phyloP scores from a whole-genome alignment of 129 eudicot species.

The Cynara cardunculus region DNA sequence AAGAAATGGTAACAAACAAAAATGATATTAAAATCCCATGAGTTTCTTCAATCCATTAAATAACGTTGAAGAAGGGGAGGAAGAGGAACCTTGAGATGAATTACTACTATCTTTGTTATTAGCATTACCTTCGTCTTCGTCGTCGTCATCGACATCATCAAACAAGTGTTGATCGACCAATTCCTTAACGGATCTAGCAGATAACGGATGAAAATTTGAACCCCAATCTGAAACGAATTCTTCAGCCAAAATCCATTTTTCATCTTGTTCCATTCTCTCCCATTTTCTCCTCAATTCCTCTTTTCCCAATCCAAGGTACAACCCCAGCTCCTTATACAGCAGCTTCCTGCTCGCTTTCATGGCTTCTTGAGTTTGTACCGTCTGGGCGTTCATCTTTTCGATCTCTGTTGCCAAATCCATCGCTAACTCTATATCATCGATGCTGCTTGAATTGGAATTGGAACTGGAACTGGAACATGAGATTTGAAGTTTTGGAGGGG shows the following conservation, averaged over 20 bases:
- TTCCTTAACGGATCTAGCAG: constrained; percentile 60
- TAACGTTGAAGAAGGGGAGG: constrained; percentile 14
- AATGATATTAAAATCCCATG: constrained; percentile 27
- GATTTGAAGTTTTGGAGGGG: constrained; percentile 19
- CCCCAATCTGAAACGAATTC: constrained; percentile 69
- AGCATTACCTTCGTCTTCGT: not conserved
- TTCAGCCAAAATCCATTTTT: constrained; percentile 48
- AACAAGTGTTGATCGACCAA: constrained; percentile 58
- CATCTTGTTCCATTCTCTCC: constrained; percentile 52
- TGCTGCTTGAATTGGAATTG: constrained; percentile 5
- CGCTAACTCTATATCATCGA: constrained; percentile 42
- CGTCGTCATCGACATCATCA: not conserved
- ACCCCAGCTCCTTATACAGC: constrained; percentile 47
- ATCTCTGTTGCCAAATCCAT: constrained; percentile 42
- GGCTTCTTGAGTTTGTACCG: constrained; percentile 48
- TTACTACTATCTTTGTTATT: not conserved
- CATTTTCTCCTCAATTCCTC: constrained; percentile 57
- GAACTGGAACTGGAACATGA: constrained; percentile 17
- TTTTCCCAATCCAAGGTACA: constrained; percentile 34
- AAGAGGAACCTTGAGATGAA: not conserved
- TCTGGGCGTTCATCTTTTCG: constrained; percentile 39
- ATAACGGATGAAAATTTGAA: constrained; percentile 65
- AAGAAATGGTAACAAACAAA: not conserved
- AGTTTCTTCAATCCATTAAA: constrained; percentile 43
- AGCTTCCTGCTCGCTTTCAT: constrained; percentile 51